These are phyloP conservation scores for Pythium sukuiense DNA, from an alignment of 352 stramenopile species.

Conservation along the genomic window DNA sequence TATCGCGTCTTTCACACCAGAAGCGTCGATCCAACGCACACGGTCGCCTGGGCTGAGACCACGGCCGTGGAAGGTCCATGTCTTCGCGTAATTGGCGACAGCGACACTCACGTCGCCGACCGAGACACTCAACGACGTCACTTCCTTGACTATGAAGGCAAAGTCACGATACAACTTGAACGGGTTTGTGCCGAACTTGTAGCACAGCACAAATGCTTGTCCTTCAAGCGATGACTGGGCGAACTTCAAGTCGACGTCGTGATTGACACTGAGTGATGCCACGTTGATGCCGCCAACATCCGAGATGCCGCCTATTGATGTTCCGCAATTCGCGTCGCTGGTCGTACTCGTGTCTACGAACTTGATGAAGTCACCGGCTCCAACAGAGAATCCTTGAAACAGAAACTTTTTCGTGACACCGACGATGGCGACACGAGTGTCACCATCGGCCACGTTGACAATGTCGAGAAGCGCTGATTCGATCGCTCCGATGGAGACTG, in stretches of 20 bases:
- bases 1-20: constrained; percentile 34
- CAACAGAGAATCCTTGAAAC: constrained; percentile 46
- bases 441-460: constrained; percentile 29
- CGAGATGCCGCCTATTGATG: constrained; percentile 36
- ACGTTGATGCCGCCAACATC: constrained; percentile 50
- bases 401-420: constrained; percentile 47
- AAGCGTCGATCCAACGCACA: constrained; percentile 54
- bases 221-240: constrained; percentile 40
- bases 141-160: constrained; percentile 55
- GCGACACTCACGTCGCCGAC: constrained; percentile 41
- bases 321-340: constrained; percentile 56
- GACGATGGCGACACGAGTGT: constrained; percentile 51
- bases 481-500: constrained; percentile 39
- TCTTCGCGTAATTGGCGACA: constrained; percentile 53
- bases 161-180: constrained; percentile 60
- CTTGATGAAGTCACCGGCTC: constrained; percentile 49
- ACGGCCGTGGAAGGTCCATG: constrained; percentile 46
- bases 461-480: constrained; percentile 41
- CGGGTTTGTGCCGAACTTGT: constrained; percentile 69
- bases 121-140: constrained; percentile 32
- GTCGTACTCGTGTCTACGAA: constrained; percentile 61
- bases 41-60: constrained; percentile 44
- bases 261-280: constrained; percentile 24
- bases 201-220: constrained; percentile 54
- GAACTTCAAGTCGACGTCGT: constrained; percentile 39